Evolutionary conservation across 768 basidiomycete genomes (phyloP).

Genomic region (Lactifluus hygrophoroides): DNA sequence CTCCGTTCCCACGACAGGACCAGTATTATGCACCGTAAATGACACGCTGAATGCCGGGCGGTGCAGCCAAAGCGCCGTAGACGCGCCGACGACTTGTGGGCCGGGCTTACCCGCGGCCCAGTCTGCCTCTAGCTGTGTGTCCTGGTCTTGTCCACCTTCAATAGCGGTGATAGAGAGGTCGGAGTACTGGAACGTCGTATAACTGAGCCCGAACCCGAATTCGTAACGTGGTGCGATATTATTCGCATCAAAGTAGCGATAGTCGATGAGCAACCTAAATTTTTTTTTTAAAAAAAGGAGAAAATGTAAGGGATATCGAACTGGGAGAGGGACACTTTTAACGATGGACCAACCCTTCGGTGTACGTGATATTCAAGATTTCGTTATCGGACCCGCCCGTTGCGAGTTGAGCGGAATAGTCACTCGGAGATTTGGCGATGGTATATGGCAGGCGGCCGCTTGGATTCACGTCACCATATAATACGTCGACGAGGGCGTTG

Average conservation of each 20-base stretch:
- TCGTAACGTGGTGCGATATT: constrained; percentile 75
- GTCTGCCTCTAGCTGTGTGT: constrained; percentile 33
- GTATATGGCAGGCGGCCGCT: constrained; percentile 58
- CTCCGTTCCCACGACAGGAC: constrained; percentile 51
- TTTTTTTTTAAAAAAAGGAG: too few species aligned
- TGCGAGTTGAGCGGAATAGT: not conserved
- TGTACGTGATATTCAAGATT: constrained; percentile 20
- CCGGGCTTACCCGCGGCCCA: constrained; percentile 57
- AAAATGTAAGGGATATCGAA: not conserved
- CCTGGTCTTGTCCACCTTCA: constrained; percentile 24
- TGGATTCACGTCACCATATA: constrained; percentile 73
- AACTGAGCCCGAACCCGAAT: constrained; percentile 86
- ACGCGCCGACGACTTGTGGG: constrained; percentile 48
- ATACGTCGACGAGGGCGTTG: constrained; percentile 63
- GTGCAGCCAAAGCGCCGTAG: constrained; percentile 62
- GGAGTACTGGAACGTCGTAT: constrained; percentile 72
- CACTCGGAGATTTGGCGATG: constrained; percentile 46
- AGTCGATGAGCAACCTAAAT: constrained; percentile 26
- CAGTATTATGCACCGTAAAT: constrained; percentile 62
- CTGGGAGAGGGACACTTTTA: not conserved
- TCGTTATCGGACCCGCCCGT: not conserved
- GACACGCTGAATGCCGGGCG: constrained; percentile 52
- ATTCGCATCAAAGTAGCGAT: constrained; percentile 39
- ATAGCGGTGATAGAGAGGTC: constrained; percentile 43
- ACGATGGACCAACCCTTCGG: constrained; percentile 22